A percentile compares a stretch with the other conserved stretches of the same genome.
Evolutionary conservation across 2,329 filamentous ascomycete species (phyloP).

Genomic region (Cyphellophora attinorum): DNA sequence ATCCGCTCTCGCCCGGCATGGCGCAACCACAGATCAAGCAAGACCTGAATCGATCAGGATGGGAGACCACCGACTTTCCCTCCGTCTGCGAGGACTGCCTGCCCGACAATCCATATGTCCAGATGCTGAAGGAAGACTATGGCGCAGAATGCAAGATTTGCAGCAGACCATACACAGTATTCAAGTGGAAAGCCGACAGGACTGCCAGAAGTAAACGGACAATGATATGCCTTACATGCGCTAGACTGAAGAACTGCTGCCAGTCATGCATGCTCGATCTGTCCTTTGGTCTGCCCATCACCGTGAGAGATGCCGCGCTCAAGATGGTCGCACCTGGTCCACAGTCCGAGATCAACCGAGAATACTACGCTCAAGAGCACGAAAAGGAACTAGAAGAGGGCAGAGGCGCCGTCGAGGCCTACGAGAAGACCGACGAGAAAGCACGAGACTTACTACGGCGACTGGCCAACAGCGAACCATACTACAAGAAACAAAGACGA

Average conservation of each 20-base stretch:
- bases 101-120: slow-evolving; percentile 92
- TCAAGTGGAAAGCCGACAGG: slow-evolving; percentile 87
- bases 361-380: slow-evolving; percentile 97
- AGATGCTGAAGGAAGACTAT: slow-evolving; percentile 97
- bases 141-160: slow-evolving; percentile 82
- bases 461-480: slow-evolving; percentile 85
- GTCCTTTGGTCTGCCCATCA: slow-evolving; percentile 88
- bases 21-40: slow-evolving; percentile 94
- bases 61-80: slow-evolving; percentile 62
- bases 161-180: slow-evolving; percentile 90
- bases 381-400: slow-evolving; percentile 93
- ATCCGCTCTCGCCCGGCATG: slow-evolving; percentile 15
- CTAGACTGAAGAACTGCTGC: slow-evolving; percentile 95
- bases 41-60: slow-evolving; percentile 88
- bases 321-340: slow-evolving; percentile 97
- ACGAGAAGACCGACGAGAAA: slow-evolving; percentile 96
- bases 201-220: slow-evolving; percentile 87
- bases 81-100: slow-evolving; percentile 72
- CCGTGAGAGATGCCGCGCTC: slow-evolving; percentile 86
- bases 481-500: slow-evolving; percentile 78
- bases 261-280: slow-evolving; percentile 98
- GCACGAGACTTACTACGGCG: slow-evolving; percentile 77
- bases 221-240: slow-evolving; percentile 93
- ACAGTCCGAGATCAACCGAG: slow-evolving; percentile 82
- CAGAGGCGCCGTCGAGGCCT: slow-evolving; percentile 72